Percentiles rank a stretch among this genome's conserved stretches.
phyloP scores from a whole-genome alignment of 1,284 basidiomycete species.

The Ceratobasidium sp. region DNA sequence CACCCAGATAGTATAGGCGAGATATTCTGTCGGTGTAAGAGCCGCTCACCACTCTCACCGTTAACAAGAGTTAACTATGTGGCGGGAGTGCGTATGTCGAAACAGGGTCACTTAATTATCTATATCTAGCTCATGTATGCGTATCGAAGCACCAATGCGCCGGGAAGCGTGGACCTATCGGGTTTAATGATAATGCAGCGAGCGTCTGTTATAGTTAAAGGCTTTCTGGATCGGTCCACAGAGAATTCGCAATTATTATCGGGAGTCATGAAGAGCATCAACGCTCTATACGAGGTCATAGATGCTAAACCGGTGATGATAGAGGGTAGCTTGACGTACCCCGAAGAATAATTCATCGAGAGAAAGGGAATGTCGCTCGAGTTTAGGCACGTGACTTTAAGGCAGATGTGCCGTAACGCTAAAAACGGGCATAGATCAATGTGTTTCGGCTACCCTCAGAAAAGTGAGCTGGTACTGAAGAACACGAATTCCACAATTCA shows the following conservation, averaged over 20 bases:
- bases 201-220: slow-evolving; percentile 3
- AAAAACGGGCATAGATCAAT: slow-evolving; percentile 13
- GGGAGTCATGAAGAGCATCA: slow-evolving; percentile 15
- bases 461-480: slow-evolving; percentile 45
- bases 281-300: slow-evolving; percentile 37
- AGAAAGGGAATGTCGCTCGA: slow-evolving; percentile 41
- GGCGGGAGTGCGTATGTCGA: not conserved
- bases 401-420: not conserved
- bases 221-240: not conserved
- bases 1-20: no score
- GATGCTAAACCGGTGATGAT: slow-evolving; percentile 22
- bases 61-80: no score
- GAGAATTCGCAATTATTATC: not conserved
- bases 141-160: not conserved
- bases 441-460: slow-evolving; percentile 39
- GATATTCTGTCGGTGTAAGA: no score
- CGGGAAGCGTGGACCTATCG: not conserved
- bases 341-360: not conserved
- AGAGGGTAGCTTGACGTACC: slow-evolving; percentile 39
- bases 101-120: not conserved
- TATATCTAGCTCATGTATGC: slow-evolving; percentile 1
- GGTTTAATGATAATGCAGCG: slow-evolving; percentile 7
- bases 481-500: slow-evolving; percentile 36
- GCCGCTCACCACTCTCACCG: no score
- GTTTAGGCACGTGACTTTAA: slow-evolving; percentile 36